These are phyloP conservation scores for Thermomyces lanuginosus DNA, from an alignment of 2,329 filamentous ascomycete species.

Conservation along the genomic window DNA sequence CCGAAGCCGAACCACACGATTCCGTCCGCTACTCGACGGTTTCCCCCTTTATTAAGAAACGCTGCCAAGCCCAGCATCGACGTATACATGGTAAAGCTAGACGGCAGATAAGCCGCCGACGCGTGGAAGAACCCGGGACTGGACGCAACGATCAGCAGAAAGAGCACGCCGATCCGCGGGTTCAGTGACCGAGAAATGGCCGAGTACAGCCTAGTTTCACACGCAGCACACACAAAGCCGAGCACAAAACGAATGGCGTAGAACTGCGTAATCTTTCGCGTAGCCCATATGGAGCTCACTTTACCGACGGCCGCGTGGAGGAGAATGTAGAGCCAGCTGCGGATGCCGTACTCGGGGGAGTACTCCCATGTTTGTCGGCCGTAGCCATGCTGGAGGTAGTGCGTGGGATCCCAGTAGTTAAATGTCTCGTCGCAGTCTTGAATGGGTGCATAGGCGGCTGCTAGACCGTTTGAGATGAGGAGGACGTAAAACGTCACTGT, in stretches of 20 bases:
- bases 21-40: constrained; percentile 61
- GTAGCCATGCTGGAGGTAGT: constrained; percentile 84
- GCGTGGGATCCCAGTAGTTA: constrained; percentile 97
- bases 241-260: constrained; percentile 68
- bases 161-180: constrained; percentile 69
- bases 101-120: constrained; percentile 71
- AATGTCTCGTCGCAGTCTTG: constrained; percentile 98
- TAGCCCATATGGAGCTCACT: constrained; percentile 40
- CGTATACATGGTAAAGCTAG: constrained; percentile 93
- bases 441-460: constrained; percentile 73
- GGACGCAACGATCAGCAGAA: constrained; percentile 57
- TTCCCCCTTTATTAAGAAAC: constrained; percentile 79
- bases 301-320: constrained; percentile 62
- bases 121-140: constrained; percentile 92
- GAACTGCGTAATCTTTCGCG: constrained; percentile 49
- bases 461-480: constrained; percentile 53
- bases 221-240: constrained; percentile 59
- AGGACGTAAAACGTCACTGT: constrained; percentile 70
- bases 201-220: constrained; percentile 67
- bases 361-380: constrained; percentile 98
- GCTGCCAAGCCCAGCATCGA: constrained; percentile 70
- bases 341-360: constrained; percentile 82
- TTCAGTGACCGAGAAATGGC: constrained; percentile 62
- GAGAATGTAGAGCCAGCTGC: constrained; percentile 81
- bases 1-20: constrained; percentile 85